Conservation (phyloP, 2,329 filamentous ascomycete species). For the Sclerotiophoma versabilis region DNA sequence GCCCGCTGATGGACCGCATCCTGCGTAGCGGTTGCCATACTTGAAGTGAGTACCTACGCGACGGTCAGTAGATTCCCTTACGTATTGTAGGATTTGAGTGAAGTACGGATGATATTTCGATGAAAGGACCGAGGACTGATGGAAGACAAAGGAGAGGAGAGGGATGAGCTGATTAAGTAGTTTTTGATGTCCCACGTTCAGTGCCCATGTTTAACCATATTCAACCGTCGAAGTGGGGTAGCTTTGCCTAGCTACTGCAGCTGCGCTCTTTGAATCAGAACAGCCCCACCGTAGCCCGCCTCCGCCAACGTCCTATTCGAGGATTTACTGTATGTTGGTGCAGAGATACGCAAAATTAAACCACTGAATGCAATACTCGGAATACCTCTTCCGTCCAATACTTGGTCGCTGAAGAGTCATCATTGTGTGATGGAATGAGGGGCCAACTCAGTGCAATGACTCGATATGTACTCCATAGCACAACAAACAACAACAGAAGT, state of each 20-base stretch:
- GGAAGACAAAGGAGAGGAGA: conserved; percentile 1
- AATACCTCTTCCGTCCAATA: neutral
- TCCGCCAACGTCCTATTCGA: conserved; percentile 9
- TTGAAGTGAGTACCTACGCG: conserved; percentile 29
- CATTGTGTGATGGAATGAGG: neutral
- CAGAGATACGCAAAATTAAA: neutral
- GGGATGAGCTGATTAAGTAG: conserved; percentile 29
- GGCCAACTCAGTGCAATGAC: neutral
- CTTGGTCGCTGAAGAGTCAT: neutral
- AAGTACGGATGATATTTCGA: conserved; percentile 29
- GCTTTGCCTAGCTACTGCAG: conserved; percentile 20
- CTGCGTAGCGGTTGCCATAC: conserved; percentile 43
- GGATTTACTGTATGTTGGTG: conserved; percentile 2
- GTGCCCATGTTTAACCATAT: conserved; percentile 23
- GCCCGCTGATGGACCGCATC: conserved; percentile 41
- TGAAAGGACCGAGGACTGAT: neutral
- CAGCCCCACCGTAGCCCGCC: conserved; percentile 4
- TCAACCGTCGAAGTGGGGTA: conserved; percentile 42
- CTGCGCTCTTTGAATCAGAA: neutral
- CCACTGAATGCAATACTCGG: neutral
- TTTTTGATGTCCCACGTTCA: conserved; percentile 6
- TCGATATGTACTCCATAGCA: neutral
- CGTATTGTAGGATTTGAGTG: neutral
- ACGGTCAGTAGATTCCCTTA: conserved; percentile 28
- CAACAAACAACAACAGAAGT: no score